Conservation (phyloP, 2,329 filamentous ascomycete genomes). For the Microdochium bolleyi region DNA sequence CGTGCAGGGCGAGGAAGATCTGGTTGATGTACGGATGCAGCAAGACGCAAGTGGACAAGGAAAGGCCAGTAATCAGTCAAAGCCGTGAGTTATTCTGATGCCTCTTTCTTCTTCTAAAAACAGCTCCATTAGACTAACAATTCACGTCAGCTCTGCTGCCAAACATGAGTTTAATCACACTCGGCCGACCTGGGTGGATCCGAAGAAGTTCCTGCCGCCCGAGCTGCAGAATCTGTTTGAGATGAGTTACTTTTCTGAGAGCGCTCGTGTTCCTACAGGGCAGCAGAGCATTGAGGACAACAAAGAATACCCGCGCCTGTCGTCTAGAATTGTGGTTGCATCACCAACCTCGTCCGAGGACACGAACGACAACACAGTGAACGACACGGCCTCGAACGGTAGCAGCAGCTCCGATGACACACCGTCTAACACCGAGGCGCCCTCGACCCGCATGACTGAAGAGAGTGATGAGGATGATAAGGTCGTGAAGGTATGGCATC, state of each 20-base stretch:
- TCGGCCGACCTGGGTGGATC: constrained; percentile 45
- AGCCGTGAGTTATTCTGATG: neutral
- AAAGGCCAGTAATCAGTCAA: constrained; percentile 10
- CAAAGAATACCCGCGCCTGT: constrained; percentile 46
- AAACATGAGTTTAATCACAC: constrained; percentile 35
- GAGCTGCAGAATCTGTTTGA: constrained; percentile 68
- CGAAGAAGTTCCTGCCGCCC: constrained; percentile 49
- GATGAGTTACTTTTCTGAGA: constrained; percentile 57
- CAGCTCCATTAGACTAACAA: too few species aligned
- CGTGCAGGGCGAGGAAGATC: constrained; percentile 79
- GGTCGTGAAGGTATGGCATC: constrained; percentile 23
- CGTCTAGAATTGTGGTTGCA: constrained; percentile 22
- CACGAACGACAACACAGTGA: constrained; percentile 38
- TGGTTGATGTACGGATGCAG: constrained; percentile 80
- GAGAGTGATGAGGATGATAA: constrained; percentile 48
- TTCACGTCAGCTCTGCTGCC: neutral
- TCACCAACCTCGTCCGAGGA: constrained; percentile 37
- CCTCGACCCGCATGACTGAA: constrained; percentile 47
- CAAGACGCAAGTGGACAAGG: constrained; percentile 44
- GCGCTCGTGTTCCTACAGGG: constrained; percentile 59
- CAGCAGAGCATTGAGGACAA: constrained; percentile 56
- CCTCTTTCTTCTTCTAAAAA: too few species aligned
- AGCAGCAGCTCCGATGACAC: constrained; percentile 46
- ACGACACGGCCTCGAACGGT: constrained; percentile 39
- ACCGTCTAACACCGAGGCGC: constrained; percentile 16